phyloP scores from a whole-genome alignment of 768 basidiomycete genomes.

The Agaricus sinodeliciosus region DNA sequence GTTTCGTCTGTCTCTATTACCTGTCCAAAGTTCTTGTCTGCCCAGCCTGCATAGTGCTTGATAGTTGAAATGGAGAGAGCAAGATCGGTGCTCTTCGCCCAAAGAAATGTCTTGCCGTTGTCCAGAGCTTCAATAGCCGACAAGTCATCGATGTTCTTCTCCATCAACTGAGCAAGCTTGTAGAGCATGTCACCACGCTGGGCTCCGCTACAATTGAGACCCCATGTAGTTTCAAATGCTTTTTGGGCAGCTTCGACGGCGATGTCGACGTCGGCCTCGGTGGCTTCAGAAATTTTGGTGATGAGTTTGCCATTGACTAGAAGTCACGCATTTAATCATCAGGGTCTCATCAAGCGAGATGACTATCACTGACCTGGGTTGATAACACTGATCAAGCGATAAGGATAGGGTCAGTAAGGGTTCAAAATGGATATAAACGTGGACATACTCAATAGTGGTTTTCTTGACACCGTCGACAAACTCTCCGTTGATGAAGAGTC shows the following conservation, averaged over 20 bases:
- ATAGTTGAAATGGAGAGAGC: conserved; percentile 38
- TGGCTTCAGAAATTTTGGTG: conserved; percentile 52
- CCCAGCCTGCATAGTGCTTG: conserved; percentile 81
- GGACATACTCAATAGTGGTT: conserved; percentile 56
- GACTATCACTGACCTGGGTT: conserved; percentile 38
- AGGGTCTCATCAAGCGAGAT: background rate
- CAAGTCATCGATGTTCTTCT: conserved; percentile 22
- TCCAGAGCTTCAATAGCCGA: conserved; percentile 58
- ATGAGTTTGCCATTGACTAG: conserved; percentile 58
- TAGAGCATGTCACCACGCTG: conserved; percentile 21
- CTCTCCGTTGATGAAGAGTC: conserved; percentile 69
- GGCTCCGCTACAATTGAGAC: conserved; percentile 45
- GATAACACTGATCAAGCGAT: conserved; percentile 34
- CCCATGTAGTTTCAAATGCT: conserved; percentile 56
- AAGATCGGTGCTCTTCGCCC: conserved; percentile 44
- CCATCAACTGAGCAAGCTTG: conserved; percentile 26
- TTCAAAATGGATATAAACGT: background rate
- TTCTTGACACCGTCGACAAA: conserved; percentile 49
- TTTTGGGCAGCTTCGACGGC: conserved; percentile 63
- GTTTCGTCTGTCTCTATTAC: conserved; percentile 46
- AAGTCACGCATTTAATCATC: background rate
- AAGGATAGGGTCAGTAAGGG: conserved; percentile 5
- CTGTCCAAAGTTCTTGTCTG: conserved; percentile 73
- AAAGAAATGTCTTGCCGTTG: conserved; percentile 54
- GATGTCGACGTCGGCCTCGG: conserved; percentile 62